phyloP scores from a whole-genome alignment of 2,329 filamentous ascomycete species.

The Cordyceps cicadae region DNA sequence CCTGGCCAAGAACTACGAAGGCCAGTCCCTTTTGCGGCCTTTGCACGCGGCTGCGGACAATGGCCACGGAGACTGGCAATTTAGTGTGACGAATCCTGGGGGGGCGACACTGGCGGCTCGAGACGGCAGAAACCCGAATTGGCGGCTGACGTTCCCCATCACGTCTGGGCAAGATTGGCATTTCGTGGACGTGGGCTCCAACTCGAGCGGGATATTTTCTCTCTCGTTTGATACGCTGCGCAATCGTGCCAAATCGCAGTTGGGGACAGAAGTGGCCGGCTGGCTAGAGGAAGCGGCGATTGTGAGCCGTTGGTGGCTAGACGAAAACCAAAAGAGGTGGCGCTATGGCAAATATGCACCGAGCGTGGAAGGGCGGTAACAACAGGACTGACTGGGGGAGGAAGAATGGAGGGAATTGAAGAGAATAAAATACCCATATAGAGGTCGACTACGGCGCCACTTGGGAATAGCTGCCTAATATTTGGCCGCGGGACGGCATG shows the following conservation, averaged over 20 bases:
- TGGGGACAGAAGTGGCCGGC: slow-evolving; percentile 7
- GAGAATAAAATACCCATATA: background rate
- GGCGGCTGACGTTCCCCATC: slow-evolving; percentile 19
- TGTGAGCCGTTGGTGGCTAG: slow-evolving; percentile 27
- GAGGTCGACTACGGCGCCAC: background rate
- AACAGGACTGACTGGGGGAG: no score
- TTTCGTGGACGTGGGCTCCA: slow-evolving; percentile 7
- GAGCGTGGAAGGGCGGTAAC: no score
- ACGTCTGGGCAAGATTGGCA: slow-evolving; percentile 15
- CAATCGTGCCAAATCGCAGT: background rate
- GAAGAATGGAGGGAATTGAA: background rate
- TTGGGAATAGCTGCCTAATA: background rate
- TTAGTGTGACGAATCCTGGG: slow-evolving; percentile 20
- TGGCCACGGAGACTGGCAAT: slow-evolving; percentile 22
- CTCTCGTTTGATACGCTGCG: slow-evolving; percentile 8
- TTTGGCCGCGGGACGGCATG: background rate
- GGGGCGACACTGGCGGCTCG: slow-evolving; percentile 18
- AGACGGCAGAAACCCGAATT: slow-evolving; percentile 15
- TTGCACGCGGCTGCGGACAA: slow-evolving; percentile 13
- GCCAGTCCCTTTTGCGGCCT: slow-evolving; percentile 27
- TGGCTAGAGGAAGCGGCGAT: slow-evolving; percentile 23
- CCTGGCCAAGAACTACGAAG: slow-evolving; percentile 26
- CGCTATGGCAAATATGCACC: slow-evolving; percentile 19
- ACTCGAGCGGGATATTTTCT: slow-evolving; percentile 4
- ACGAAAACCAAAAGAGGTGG: slow-evolving; percentile 29